phyloP scores from a whole-genome alignment of 805 yeast species.

The Candida silvicultrix region DNA sequence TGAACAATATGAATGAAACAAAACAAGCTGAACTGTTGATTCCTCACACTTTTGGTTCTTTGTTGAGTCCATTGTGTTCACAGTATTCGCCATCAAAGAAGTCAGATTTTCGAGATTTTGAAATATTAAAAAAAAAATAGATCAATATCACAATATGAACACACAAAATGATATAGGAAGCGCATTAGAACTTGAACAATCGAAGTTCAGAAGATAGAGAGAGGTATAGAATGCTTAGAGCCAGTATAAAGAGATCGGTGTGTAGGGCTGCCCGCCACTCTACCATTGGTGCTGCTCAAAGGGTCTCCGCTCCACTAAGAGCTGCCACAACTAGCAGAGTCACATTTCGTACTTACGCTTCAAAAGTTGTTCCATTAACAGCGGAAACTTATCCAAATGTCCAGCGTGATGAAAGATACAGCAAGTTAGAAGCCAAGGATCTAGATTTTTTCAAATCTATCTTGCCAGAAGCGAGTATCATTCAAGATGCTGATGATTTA shows the following conservation, averaged over 20 bases:
- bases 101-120: not conserved
- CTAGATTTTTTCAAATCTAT: constrained; percentile 53
- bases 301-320: not conserved
- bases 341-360: constrained; percentile 4
- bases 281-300: not conserved
- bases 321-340: not conserved
- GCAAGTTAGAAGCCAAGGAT: constrained; percentile 49
- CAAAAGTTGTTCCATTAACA: constrained; percentile 40
- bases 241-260: not conserved
- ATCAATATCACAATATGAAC: too few species aligned
- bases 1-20: too few species aligned
- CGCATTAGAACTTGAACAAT: not conserved
- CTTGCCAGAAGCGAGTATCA: constrained; percentile 41
- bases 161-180: too few species aligned
- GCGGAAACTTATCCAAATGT: constrained; percentile 63
- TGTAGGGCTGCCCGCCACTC: not conserved
- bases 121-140: too few species aligned
- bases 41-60: too few species aligned
- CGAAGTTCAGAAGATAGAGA: not conserved
- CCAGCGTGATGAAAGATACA: constrained; percentile 43
- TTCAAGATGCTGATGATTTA: constrained; percentile 57
- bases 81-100: not conserved
- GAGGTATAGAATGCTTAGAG: not conserved
- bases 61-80: too few species aligned
- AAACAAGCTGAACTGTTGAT: too few species aligned